Evolutionary conservation across 2,329 filamentous ascomycete genomes (phyloP), one percentile per base, ranked within the genome.

Genomic region (Stemphylium lycopersici): DNA sequence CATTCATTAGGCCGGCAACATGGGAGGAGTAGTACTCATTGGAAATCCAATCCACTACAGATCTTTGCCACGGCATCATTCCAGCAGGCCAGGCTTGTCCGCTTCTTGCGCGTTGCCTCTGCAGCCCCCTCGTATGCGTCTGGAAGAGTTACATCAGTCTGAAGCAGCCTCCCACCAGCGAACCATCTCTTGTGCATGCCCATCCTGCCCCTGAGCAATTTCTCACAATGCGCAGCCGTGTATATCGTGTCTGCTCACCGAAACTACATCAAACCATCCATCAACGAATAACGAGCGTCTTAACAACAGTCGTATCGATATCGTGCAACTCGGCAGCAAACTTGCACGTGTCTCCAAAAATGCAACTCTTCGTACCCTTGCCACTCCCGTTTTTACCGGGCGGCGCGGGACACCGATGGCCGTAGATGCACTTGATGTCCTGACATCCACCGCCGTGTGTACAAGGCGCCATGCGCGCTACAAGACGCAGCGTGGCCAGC

Each of bases 401-500:
- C 0, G 78, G 79, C 56, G 83, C 83, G 15, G 84, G 83, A 65
- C 85, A 88, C 32, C 82, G 80, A 70, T 88, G 85, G 18, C 85
- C 85, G 65, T 87, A 87, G 46, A 87, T 87, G 72, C 85, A 88
- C 54, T 82, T 81, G 1, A 79, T 69, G 55, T 87, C 85, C 45
- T 83, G 77, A 63, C 85, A 88, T 12, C 78, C 78, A 44, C 80
- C 77, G 10, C 84, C 84, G 63, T 83, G 82, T 52, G 79, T 79
- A 66, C 85, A 88, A 20, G 84, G 84, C 3, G 83, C 85, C 83
- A 87, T 86, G 45, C 85, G 81, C 42, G 85, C 84, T 16, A 87
- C 83, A 20, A 83, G 80, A 22, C 79, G 79, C 49, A 87, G 72
- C n/a, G 80, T 80, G 16, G 78, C 76, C 44, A 82, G 68, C 63